Evolutionary conservation across 2,329 filamentous ascomycete species (phyloP).

Genomic region (Fusarium heterosporum): DNA sequence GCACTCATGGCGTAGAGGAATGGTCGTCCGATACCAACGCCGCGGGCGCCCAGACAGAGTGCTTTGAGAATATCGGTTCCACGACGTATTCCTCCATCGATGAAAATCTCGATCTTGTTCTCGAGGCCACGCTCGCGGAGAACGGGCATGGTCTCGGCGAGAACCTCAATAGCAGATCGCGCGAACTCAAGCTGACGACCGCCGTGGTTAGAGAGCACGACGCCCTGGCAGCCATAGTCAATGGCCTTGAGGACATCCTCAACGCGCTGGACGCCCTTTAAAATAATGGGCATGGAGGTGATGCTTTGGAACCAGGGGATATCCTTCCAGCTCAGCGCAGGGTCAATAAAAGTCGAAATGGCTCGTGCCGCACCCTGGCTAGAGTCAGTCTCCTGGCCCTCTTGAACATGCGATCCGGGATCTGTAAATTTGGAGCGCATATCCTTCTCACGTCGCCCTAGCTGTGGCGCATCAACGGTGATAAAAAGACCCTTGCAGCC

Average conservation of each 20-base stretch:
- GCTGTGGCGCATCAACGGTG: conserved; percentile 95
- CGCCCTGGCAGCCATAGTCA: conserved; percentile 84
- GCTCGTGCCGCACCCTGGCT: conserved; percentile 93
- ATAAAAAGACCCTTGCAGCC: conserved; percentile 98
- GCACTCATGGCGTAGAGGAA: conserved; percentile 97
- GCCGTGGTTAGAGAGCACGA: conserved; percentile 96
- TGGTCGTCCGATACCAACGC: conserved; percentile 92
- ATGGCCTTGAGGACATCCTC: conserved; percentile 93
- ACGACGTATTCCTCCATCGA: conserved; percentile 90
- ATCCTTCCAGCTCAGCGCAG: conserved; percentile 91
- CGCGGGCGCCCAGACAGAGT: conserved; percentile 88
- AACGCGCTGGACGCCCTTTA: conserved; percentile 96
- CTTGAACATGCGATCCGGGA: conserved; percentile 84
- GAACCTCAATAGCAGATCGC: conserved; percentile 86
- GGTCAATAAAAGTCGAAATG: conserved; percentile 97
- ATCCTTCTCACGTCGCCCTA: conserved; percentile 95
- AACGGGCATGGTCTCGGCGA: conserved; percentile 93
- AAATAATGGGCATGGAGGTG: conserved; percentile 92
- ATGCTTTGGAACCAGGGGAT: conserved; percentile 92
- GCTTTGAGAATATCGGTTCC: conserved; percentile 97
- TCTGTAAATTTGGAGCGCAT: conserved; percentile 95
- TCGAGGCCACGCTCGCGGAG: conserved; percentile 79
- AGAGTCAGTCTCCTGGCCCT: conserved; percentile 79
- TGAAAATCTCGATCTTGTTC: conserved; percentile 83
- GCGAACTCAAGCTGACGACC: conserved; percentile 94